Percentiles rank a stretch among this genome's conserved stretches.
Evolutionary conservation across 768 basidiomycete species (phyloP).

Genomic region (Rhizopogon vesiculosus): DNA sequence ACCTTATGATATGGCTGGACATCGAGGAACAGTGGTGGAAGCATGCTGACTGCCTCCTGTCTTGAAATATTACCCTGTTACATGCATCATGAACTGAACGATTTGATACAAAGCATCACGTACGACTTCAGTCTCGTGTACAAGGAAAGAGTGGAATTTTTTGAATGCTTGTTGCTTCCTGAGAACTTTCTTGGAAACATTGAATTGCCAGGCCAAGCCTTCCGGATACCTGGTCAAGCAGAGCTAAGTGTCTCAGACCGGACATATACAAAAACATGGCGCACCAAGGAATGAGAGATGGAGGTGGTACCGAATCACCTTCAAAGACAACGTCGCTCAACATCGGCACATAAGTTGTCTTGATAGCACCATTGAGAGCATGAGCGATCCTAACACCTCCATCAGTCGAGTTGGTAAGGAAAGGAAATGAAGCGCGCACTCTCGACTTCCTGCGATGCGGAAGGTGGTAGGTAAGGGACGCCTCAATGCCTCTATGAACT

Average conservation of each 20-base stretch:
- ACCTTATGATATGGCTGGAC: slow-evolving; percentile 90
- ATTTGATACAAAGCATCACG: slow-evolving; percentile 22
- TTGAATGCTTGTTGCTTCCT: slow-evolving; percentile 89
- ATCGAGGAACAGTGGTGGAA: slow-evolving; percentile 93
- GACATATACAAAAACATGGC: background rate
- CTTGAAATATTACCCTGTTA: slow-evolving; percentile 88
- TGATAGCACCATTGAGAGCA: slow-evolving; percentile 77
- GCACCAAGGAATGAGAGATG: slow-evolving; percentile 83
- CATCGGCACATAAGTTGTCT: slow-evolving; percentile 71
- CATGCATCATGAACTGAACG: background rate
- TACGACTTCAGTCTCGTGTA: slow-evolving; percentile 97
- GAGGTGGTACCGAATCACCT: slow-evolving; percentile 69
- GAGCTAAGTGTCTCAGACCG: background rate
- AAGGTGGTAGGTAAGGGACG: slow-evolving; percentile 90
- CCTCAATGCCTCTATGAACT: slow-evolving; percentile 60
- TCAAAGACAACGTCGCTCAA: slow-evolving; percentile 74
- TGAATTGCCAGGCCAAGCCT: slow-evolving; percentile 95
- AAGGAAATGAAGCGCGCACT: slow-evolving; percentile 41
- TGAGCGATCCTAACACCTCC: slow-evolving; percentile 46
- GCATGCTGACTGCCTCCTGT: slow-evolving; percentile 98
- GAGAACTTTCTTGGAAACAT: slow-evolving; percentile 83
- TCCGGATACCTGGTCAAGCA: slow-evolving; percentile 76
- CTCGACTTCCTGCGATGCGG: slow-evolving; percentile 82
- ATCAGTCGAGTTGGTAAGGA: background rate
- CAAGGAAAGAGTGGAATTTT: slow-evolving; percentile 92